Evolutionary conservation across 2,329 filamentous ascomycete genomes (phyloP).

Genomic region (Pseudogymnoascus sp.): DNA sequence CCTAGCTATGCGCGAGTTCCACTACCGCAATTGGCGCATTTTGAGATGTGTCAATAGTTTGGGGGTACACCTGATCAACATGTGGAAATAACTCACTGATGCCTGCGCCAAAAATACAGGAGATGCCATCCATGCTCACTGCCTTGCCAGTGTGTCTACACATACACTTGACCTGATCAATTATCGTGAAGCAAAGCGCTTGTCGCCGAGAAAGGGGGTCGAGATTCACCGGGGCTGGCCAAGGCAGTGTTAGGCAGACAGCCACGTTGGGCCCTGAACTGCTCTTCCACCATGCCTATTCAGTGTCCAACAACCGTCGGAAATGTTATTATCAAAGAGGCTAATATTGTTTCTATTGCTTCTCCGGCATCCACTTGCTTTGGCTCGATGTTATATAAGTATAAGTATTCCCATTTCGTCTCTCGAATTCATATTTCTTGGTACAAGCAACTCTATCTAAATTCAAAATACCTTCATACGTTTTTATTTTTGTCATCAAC

Average conservation of each 20-base stretch:
- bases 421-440: background rate
- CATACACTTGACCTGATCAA: background rate
- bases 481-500: background rate
- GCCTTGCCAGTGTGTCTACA: background rate
- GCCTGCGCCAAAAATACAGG: background rate
- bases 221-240: background rate
- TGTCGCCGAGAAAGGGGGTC: background rate
- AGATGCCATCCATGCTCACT: background rate
- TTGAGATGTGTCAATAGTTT: background rate
- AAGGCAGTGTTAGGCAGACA: constrained; percentile 9
- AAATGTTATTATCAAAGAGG: background rate
- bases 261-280: background rate
- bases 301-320: background rate
- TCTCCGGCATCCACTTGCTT: background rate
- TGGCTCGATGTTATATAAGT: constrained; percentile 4
- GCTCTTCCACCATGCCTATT: constrained; percentile 2
- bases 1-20: background rate
- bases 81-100: background rate
- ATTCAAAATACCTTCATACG: background rate
- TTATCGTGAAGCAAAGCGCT: background rate
- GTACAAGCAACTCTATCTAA: background rate
- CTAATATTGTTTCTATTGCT: constrained; percentile 4
- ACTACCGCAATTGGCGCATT: background rate
- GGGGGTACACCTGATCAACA: background rate
- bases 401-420: constrained; percentile 2